A percentile compares a stretch with the other conserved stretches of the same genome.
Conservation (phyloP, 2,329 filamentous ascomycete genomes). For the Talaromyces sp. region DNA sequence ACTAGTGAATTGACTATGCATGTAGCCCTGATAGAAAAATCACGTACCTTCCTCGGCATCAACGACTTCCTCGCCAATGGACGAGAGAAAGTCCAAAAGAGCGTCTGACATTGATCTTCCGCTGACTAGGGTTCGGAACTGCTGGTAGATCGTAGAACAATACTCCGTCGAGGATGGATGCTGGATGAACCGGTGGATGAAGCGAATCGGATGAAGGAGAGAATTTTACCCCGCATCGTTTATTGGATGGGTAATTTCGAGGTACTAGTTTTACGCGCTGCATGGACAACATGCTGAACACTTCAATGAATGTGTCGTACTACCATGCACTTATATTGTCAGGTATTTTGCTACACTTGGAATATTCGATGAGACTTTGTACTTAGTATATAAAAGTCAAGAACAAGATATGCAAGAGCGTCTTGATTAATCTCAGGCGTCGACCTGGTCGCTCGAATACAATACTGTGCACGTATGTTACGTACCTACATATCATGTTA, state of each 20-base stretch:
- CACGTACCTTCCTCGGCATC: conserved; percentile 59
- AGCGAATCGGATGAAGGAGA: background rate
- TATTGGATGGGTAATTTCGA: background rate
- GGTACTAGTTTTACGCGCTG: background rate
- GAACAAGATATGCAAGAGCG: too few species aligned
- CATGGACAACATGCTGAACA: too few species aligned
- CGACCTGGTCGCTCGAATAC: background rate
- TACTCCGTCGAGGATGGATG: background rate
- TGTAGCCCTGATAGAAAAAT: background rate
- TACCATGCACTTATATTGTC: too few species aligned
- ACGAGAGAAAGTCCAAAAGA: conserved; percentile 35
- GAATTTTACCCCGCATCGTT: background rate
- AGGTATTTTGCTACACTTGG: too few species aligned
- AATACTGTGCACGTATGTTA: too few species aligned
- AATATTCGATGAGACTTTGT: too few species aligned
- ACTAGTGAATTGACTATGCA: too few species aligned
- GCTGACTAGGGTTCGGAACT: background rate
- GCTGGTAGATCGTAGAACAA: background rate
- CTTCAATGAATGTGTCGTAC: too few species aligned
- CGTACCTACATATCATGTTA: too few species aligned
- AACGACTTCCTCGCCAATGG: conserved; percentile 50
- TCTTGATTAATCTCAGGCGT: too few species aligned
- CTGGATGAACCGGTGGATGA: background rate
- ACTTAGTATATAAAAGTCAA: too few species aligned
- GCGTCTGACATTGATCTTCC: background rate